phyloP scores from a whole-genome alignment of 768 basidiomycete genomes.

The Sarcodon sp. region DNA sequence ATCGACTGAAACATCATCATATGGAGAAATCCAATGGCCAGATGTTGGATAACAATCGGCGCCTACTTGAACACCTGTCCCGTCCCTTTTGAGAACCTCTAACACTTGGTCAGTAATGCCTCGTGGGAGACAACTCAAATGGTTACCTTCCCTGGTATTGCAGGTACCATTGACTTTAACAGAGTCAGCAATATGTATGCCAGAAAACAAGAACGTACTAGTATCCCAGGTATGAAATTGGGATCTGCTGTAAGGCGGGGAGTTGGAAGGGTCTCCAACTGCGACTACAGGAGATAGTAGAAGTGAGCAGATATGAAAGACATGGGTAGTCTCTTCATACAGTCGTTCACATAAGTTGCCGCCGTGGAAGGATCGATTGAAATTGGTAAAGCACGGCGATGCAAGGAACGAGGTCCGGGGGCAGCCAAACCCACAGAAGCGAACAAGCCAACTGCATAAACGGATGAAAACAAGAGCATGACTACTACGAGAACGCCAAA shows the following conservation, averaged over 20 bases:
- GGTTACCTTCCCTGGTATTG: constrained; percentile 38
- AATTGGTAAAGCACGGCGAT: constrained; percentile 9
- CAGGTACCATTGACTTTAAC: constrained; percentile 33
- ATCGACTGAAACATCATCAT: constrained; percentile 32
- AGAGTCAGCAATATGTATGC: background rate
- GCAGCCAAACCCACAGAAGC: constrained; percentile 1
- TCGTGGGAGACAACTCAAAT: background rate
- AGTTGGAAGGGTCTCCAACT: constrained; percentile 28
- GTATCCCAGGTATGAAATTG: constrained; percentile 36
- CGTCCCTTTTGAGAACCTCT: constrained; percentile 19
- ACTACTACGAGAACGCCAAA: too few relatives aligned
- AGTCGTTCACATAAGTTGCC: constrained; percentile 9
- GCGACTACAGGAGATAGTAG: constrained; percentile 12
- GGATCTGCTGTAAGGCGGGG: constrained; percentile 25
- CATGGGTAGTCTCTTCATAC: constrained; percentile 3
- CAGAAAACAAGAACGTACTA: constrained; percentile 18
- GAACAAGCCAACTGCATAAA: constrained; percentile 6
- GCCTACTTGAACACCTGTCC: constrained; percentile 25
- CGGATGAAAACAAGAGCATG: constrained; percentile 11
- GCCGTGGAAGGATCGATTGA: constrained; percentile 11
- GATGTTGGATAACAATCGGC: constrained; percentile 29
- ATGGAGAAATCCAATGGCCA: constrained; percentile 38
- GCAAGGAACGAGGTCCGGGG: background rate
- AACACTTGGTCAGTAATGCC: background rate
- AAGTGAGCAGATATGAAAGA: background rate